Conservation (phyloP, 345 rosid species). For the Populus nigra region DNA sequence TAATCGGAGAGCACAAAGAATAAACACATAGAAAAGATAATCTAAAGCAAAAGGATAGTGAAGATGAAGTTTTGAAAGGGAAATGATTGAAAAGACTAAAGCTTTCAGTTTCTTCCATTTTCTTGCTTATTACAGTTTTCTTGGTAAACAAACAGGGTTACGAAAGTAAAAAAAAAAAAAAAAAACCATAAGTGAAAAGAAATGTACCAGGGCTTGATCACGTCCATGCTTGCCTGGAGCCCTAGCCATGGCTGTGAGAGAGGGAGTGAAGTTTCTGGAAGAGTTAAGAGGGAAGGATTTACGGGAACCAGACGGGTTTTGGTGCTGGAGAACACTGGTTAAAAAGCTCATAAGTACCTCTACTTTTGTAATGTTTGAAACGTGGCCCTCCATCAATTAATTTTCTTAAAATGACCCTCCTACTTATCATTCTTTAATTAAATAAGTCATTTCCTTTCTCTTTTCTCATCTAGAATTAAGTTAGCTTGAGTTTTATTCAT, state of each 20-base stretch:
- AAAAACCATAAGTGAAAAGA: background rate
- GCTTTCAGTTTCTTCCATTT: background rate
- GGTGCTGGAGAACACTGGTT: background rate
- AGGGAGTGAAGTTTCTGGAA: slow-evolving; percentile 23
- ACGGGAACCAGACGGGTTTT: background rate
- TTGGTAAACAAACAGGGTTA: background rate
- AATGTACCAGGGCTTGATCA: slow-evolving; percentile 57
- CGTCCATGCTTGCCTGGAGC: slow-evolving; percentile 59
- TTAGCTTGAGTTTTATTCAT: too few species aligned
- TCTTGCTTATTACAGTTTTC: background rate
- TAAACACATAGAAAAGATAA: background rate
- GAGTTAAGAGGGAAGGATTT: background rate
- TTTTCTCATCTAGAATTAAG: too few species aligned
- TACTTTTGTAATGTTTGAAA: too few species aligned
- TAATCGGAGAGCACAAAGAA: background rate
- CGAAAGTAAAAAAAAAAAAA: background rate
- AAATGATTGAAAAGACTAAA: background rate
- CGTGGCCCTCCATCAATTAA: too few species aligned
- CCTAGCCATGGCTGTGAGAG: slow-evolving; percentile 29
- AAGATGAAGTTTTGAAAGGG: background rate
- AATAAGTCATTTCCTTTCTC: too few species aligned
- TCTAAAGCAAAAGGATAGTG: background rate
- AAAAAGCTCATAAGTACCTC: too few species aligned
- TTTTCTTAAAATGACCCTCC: too few species aligned
- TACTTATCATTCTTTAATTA: too few species aligned